Evolutionary conservation across 148 eudicot species (phyloP), one percentile per base, ranked within the genome.

Genomic region (Mesembryanthemum crystallinum): DNA sequence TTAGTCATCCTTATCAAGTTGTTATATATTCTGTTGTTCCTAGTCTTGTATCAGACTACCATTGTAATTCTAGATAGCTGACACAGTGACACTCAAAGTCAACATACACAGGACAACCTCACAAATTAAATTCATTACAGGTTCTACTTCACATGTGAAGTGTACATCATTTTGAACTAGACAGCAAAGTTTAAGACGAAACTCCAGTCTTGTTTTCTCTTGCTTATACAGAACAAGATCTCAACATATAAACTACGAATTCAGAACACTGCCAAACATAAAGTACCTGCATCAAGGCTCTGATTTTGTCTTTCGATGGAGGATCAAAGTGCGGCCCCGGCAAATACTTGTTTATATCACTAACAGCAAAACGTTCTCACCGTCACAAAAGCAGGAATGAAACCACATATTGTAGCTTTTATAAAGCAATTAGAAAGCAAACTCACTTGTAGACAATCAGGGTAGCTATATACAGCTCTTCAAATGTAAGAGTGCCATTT

Each of bases 241-340:
- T 45, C 49, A 45, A 45, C 7, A 57, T 7, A 21, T 4, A 54
- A 18, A 23, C 58, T 17, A 54, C 21, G 18, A n/a, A 57, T 57
- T 57, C 58, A 52, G 18, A 57, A 57, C n/a, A 57, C 27, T 18
- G 4, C 24, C 61, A 23, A 57, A 57, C n/a, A 1, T 21, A 81
- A 77, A 79, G 63, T 84, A 94, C 98, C 96, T 69, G 71, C 87
- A 94, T 83, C 82, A 94, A 62, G 71, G 81, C 66, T 81, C 74
- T 87, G 68, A 92, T 82, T 82, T 84, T 77, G 23, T 85, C 95
- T 76, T 85, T 94, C 28, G 92, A 45, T 1, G 98, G 98, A 67
- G 98, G 98, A 78, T 92, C 98, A 72, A 92, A 90, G 83, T 94
- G 98, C 37, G 97, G 92, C 67, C 97, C 93, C 9, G 98, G 97